Percentiles rank a stretch among this genome's conserved stretches.
Evolutionary conservation across 2,329 filamentous ascomycete genomes (phyloP).

Genomic region (Colletotrichum camelliae): DNA sequence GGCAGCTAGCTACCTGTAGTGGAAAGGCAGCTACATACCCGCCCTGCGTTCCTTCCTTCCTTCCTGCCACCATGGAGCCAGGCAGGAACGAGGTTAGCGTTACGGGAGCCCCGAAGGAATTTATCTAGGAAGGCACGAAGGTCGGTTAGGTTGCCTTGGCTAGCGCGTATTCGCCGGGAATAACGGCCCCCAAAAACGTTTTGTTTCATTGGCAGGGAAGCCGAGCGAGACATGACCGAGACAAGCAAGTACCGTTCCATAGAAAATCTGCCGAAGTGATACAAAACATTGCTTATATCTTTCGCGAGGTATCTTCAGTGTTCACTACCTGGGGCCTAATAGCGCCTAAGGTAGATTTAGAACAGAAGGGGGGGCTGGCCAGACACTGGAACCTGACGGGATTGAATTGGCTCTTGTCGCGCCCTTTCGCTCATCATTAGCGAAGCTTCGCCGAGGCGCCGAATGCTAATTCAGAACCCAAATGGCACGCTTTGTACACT

Average conservation of each 20-base stretch:
- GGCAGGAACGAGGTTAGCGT: background rate
- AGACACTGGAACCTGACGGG: background rate
- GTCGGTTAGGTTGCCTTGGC: background rate
- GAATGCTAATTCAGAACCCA: background rate
- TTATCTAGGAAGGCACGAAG: background rate
- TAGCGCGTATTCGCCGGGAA: background rate
- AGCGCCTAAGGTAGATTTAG: background rate
- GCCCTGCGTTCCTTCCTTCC: background rate
- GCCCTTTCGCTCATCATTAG: background rate
- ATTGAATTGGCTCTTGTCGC: background rate
- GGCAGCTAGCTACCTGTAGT: background rate
- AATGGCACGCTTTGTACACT: background rate
- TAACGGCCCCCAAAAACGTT: background rate
- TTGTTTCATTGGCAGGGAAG: background rate
- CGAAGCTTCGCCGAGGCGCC: background rate
- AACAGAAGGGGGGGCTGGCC: background rate
- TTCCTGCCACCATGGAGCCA: background rate
- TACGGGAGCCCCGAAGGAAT: background rate
- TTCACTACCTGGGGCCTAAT: background rate
- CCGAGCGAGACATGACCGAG: background rate
- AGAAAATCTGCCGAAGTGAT: background rate
- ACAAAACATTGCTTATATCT: background rate
- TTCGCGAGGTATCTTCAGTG: background rate
- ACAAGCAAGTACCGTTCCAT: background rate
- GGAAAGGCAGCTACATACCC: background rate